Percentiles rank a stretch among this genome's conserved stretches.
Evolutionary conservation across 305 asterid genomes (phyloP).

Genomic region (Fraxinus baroniana): DNA sequence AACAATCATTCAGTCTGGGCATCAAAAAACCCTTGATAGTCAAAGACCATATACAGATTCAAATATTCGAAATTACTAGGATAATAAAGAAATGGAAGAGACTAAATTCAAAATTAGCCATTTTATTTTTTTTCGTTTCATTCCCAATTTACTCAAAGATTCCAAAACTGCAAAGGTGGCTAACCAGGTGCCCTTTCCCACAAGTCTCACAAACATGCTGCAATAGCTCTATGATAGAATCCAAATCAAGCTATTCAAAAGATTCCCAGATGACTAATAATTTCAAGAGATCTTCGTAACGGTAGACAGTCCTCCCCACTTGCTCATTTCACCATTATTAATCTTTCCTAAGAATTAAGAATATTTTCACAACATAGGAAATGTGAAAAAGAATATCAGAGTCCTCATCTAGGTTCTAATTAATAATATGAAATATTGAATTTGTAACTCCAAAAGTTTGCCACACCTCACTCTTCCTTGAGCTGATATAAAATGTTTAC

Average conservation of each 20-base stretch:
- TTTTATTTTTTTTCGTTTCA: background rate
- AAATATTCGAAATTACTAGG: background rate
- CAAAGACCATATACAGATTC: background rate
- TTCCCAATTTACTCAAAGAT: background rate
- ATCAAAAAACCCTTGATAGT: background rate
- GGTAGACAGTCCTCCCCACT: background rate
- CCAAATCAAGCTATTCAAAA: background rate
- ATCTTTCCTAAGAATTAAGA: background rate
- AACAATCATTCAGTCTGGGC: background rate
- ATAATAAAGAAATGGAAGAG: background rate
- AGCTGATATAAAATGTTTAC: constrained; percentile 21
- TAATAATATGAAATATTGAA: background rate
- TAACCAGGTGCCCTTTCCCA: background rate
- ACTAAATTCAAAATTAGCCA: background rate
- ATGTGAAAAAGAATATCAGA: background rate
- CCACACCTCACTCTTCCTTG: too few species aligned
- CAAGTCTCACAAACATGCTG: background rate
- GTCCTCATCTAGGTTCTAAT: constrained; percentile 13
- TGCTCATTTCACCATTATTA: background rate
- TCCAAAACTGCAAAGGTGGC: background rate
- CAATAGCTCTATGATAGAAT: background rate
- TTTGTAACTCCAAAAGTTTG: background rate
- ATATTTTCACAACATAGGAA: background rate
- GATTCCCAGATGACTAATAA: background rate
- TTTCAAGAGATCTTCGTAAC: background rate